phyloP scores from a whole-genome alignment of 306 rosid species.

The Inga leiocalycina region DNA sequence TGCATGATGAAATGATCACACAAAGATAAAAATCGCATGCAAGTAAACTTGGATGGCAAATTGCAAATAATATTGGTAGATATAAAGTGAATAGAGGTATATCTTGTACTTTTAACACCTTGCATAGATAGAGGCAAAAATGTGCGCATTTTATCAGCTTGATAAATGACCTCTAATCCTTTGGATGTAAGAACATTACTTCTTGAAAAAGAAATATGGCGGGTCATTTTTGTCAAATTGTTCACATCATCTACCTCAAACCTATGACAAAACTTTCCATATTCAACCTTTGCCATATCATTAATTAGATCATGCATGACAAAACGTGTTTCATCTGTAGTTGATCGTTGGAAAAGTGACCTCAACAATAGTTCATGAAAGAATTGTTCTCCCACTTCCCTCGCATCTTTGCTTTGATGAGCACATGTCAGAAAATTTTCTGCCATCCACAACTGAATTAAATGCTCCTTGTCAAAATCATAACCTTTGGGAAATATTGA shows the following conservation, averaged over 20 bases:
- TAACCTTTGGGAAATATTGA: slow-evolving; percentile 37
- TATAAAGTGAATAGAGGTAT: background rate
- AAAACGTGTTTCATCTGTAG: background rate
- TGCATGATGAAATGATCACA: background rate
- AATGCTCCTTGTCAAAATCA: background rate
- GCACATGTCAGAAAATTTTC: slow-evolving; percentile 24
- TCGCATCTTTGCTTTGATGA: background rate
- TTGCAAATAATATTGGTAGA: background rate
- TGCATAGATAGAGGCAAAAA: background rate
- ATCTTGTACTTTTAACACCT: background rate
- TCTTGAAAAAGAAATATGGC: slow-evolving; percentile 17
- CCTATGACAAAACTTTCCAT: background rate
- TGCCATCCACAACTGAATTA: slow-evolving; percentile 46
- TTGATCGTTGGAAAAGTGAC: slow-evolving; percentile 37
- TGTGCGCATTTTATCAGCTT: background rate
- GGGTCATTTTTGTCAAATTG: slow-evolving; percentile 3
- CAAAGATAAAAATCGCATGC: slow-evolving; percentile 16
- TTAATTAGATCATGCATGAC: slow-evolving; percentile 47
- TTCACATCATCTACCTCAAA: background rate
- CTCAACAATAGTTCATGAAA: slow-evolving; percentile 25
- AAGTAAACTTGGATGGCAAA: background rate
- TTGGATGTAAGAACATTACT: background rate
- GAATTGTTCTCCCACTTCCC: slow-evolving; percentile 32
- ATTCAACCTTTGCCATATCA: slow-evolving; percentile 36
- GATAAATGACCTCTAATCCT: background rate